These are phyloP conservation scores for Croton laevigatus DNA, from an alignment of 441 rosid species.

Conservation along the genomic window DNA sequence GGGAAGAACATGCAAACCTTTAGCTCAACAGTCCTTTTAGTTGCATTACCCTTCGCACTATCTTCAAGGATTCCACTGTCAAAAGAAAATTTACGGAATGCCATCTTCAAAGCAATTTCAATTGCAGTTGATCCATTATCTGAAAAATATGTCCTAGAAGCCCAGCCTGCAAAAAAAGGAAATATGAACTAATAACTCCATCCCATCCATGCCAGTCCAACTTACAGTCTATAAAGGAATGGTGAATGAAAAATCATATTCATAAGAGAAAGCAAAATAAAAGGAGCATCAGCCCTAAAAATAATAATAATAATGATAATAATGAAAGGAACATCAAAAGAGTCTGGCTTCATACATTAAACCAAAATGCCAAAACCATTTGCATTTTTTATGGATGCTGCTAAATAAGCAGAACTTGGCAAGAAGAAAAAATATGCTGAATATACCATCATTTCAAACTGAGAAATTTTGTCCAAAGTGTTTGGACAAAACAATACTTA, in stretches of 20 bases:
- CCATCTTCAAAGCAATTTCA: conserved; percentile 96
- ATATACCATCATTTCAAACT: not conserved
- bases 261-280: conserved; percentile 7
- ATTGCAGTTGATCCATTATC: conserved; percentile 95
- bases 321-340: conserved; percentile 1
- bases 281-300: not conserved
- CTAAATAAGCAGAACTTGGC: not conserved
- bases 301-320: no score
- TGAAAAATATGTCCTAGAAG: conserved; percentile 79
- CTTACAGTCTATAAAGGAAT: conserved; percentile 4
- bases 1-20: conserved; percentile 41
- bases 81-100: conserved; percentile 71
- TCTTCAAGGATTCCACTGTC: conserved; percentile 48
- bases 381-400: not conserved
- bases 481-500: conserved; percentile 19
- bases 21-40: conserved; percentile 39
- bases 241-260: not conserved
- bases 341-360: not conserved
- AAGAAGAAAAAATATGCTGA: not conserved
- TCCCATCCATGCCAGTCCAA: conserved; percentile 4
- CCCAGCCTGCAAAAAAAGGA: conserved; percentile 70
- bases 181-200: conserved; percentile 3
- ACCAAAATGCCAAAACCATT: not conserved
- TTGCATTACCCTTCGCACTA: conserved; percentile 23
- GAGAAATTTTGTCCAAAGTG: not conserved